Evolutionary conservation across 2,329 filamentous ascomycete genomes (phyloP), one percentile per base, ranked within the genome.

Genomic region (Zymoseptoria crescenta): DNA sequence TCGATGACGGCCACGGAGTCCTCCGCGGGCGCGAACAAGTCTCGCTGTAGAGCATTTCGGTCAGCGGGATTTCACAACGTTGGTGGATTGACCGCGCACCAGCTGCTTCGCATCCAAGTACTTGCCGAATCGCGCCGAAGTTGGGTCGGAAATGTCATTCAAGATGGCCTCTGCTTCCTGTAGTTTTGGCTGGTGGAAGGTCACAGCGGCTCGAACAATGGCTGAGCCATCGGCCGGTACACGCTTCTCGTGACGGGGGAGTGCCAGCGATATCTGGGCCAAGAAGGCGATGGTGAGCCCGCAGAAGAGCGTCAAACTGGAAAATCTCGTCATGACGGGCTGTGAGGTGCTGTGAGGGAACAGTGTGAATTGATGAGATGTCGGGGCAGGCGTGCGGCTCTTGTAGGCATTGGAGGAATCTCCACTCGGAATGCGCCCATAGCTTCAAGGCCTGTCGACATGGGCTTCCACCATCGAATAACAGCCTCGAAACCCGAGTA

Each of bases 11-110:
- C 58, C 8, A 57, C 58, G 21, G 64, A 66, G 28, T 71, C 64
- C 21, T 63, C 52, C 21, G 59, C 56, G 6, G 70, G 70, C 1
- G 68, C 64, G 55, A 73, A 72, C 2, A 63, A n/a, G 4, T 51
- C 49, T 51, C 19, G 49, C 49, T 51, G 49, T 24, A 16, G n/a
- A 19, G 20, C n/a, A n/a, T 2, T 13, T 19, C 5, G 24, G 19
- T 51, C 49, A 51, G 20, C 49, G 6, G 20, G 10, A 27, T 19
- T n/a, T 51, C 49, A 51, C n/a, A 51, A 10, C 8, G 10, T 51
- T 8, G 10, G 19, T n/a, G 13, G 3, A 19, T 21, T 21, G 4
- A 51, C 24, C 10, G 24, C 49, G 21, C n/a, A 51, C 49, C 49
- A 51, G 49, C 49, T 51, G 49, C 49, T 9, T 51, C 20, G n/a